These are phyloP conservation scores for Seiridium cupressi DNA, from an alignment of 2,329 filamentous ascomycete species.

Conservation along the genomic window DNA sequence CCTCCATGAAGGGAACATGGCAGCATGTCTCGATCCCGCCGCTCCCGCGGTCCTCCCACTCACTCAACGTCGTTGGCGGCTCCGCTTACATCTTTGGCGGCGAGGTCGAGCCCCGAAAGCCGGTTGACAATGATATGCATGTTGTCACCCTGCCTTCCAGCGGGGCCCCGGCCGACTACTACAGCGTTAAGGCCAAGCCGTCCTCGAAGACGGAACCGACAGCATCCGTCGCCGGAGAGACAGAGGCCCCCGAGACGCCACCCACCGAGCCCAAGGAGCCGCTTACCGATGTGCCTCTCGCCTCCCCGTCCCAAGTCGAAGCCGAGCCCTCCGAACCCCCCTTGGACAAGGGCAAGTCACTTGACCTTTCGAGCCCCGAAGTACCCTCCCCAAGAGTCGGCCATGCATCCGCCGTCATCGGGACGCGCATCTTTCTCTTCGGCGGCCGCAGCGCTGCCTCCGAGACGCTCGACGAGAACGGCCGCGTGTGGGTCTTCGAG, in stretches of 20 bases:
- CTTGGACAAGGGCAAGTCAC: constrained; percentile 37
- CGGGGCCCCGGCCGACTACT: constrained; percentile 58
- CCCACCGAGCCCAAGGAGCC: constrained; percentile 54
- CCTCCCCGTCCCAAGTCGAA: constrained; percentile 17
- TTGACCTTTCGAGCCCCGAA: constrained; percentile 31
- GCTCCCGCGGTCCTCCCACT: constrained; percentile 73
- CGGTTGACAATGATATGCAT: constrained; percentile 72
- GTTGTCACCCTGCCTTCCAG: constrained; percentile 59
- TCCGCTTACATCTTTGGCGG: constrained; percentile 73
- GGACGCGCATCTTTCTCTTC: constrained; percentile 74
- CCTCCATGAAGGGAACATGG: constrained; percentile 55
- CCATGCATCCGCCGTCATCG: constrained; percentile 67
- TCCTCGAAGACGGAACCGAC: constrained; percentile 27
- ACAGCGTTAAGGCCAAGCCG: constrained; percentile 48
- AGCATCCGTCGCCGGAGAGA: constrained; percentile 37
- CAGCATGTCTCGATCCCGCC: constrained; percentile 52
- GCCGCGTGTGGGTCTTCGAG: constrained; percentile 75
- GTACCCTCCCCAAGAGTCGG: constrained; percentile 71
- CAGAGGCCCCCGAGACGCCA: constrained; percentile 44
- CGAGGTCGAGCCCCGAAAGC: constrained; percentile 63
- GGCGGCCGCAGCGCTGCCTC: constrained; percentile 75
- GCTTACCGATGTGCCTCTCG: constrained; percentile 41
- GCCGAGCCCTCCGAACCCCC: constrained; percentile 15
- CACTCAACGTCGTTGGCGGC: constrained; percentile 57
- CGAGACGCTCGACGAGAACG: constrained; percentile 70